Evolutionary conservation across 2,329 filamentous ascomycete genomes (phyloP).

Genomic region (Sphaerulina musiva): DNA sequence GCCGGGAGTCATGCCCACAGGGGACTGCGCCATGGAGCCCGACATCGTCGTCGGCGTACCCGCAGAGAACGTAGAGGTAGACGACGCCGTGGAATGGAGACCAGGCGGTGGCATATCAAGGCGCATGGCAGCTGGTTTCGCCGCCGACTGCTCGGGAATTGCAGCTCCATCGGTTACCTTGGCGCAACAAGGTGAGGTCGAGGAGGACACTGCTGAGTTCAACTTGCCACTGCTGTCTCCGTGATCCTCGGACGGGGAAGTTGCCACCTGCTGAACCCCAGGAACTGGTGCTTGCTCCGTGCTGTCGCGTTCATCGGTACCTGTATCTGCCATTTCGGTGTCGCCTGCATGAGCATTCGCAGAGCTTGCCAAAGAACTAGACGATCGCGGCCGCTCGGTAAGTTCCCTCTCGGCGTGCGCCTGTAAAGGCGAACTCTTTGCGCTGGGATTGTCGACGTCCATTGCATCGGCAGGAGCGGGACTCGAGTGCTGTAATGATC

Average conservation of each 20-base stretch:
- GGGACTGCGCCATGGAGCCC: constrained; percentile 23
- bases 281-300: neutral
- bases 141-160: neutral
- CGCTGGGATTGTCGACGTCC: constrained; percentile 17
- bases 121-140: constrained; percentile 27
- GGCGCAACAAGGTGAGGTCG: constrained; percentile 9
- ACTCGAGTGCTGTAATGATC: neutral
- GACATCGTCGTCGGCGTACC: constrained; percentile 17
- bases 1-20: constrained; percentile 21
- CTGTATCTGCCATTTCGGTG: constrained; percentile 21
- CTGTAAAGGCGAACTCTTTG: constrained; percentile 2
- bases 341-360: constrained; percentile 11
- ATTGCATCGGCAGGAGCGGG: constrained; percentile 14
- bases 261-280: neutral
- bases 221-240: neutral
- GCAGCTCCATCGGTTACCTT: constrained; percentile 11
- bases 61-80: neutral
- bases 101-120: constrained; percentile 32
- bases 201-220: constrained; percentile 6
- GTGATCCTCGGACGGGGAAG: constrained; percentile 1
- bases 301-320: constrained; percentile 11
- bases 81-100: neutral
- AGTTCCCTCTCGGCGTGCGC: neutral
- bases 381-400: constrained; percentile 1
- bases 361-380: neutral